Evolutionary conservation across 2,329 filamentous ascomycete genomes (phyloP), one percentile per base, ranked within the genome.

Genomic region (Emericellopsis cladophorae): DNA sequence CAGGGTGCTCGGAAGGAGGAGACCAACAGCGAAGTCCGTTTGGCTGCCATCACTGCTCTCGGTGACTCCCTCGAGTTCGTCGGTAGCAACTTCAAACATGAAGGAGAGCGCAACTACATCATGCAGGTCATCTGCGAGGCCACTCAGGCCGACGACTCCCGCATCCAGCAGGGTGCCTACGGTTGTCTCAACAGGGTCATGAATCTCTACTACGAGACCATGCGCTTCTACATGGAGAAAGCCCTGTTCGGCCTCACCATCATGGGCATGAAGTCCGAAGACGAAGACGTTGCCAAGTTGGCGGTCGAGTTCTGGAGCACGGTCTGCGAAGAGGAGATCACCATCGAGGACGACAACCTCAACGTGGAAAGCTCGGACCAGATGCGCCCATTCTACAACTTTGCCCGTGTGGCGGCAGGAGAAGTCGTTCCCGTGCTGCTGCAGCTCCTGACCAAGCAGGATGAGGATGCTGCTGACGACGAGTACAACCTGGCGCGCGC

Each of bases 161-260:
- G 88, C 57, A 93, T 98, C 61, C 89, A 96, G 65, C 87, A 95
- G 60, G 89, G 88, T 46, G 86, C 92, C 35, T 98, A 95, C 60
- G 92, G 92, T 53, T 96, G 92, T 62, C 69, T 98, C 51, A 98
- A 98, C 75, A 81, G 92, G 55, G 96, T 98, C 63, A 98, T 98
- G 92, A 85, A 76, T 45, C 76, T 95, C 48, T 98, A 98, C 73
- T 98, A 98, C 62, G 92, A 98, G 56, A 93, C 95, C 69, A 98
- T 98, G 92, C 83, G 89, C 55, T 98, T 95, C 67, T 98, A 98
- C 70, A 98, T 98, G 92, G 92, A 98, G 73, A 96, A 96, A 77
- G 92, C 92, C 31, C 75, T 98, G 35, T 98, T 98, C 54, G 92
- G 92, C 44, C 74, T 98, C 33, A 98, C 92, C 32, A 95, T 98